These are phyloP conservation scores for Erodium moschatum DNA, from an alignment of 441 rosid species.

Conservation along the genomic window DNA sequence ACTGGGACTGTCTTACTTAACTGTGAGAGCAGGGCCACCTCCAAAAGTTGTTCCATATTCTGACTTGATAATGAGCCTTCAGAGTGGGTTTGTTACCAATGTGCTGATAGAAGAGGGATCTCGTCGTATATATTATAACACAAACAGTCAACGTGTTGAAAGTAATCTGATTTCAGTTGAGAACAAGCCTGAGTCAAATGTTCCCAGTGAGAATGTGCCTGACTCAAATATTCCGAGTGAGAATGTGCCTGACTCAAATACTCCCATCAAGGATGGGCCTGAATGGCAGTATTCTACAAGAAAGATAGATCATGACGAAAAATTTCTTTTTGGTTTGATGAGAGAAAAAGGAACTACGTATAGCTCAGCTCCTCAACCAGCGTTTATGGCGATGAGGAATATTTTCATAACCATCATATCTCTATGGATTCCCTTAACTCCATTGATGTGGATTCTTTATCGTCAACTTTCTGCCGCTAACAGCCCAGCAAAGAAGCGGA, in stretches of 20 bases:
- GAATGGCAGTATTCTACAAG: constrained; percentile 75
- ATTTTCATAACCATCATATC: constrained; percentile 58
- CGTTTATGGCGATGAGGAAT: constrained; percentile 54
- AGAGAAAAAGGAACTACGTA: constrained; percentile 72
- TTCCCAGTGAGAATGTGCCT: constrained; percentile 22
- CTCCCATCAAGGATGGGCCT: constrained; percentile 19
- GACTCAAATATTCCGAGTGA: constrained; percentile 24
- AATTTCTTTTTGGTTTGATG: constrained; percentile 81
- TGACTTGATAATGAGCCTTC: constrained; percentile 60
- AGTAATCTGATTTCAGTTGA: constrained; percentile 32
- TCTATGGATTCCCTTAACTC: constrained; percentile 80
- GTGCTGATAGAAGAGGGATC: constrained; percentile 88
- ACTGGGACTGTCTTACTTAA: constrained; percentile 54
- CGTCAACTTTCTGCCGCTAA: constrained; percentile 82
- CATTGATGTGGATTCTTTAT: constrained; percentile 92
- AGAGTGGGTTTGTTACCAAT: constrained; percentile 52
- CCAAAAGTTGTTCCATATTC: constrained; percentile 76
- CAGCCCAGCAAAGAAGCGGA: constrained; percentile 67
- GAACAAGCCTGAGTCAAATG: constrained; percentile 14
- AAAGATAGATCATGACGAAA: constrained; percentile 81
- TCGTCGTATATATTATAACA: constrained; percentile 69
- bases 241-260: constrained; percentile 17
- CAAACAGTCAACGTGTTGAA: constrained; percentile 20
- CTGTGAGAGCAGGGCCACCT: constrained; percentile 62
- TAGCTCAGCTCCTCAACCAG: constrained; percentile 86